phyloP scores from a whole-genome alignment of 495 filamentous ascomycete species.

The Podospora fimiseda region DNA sequence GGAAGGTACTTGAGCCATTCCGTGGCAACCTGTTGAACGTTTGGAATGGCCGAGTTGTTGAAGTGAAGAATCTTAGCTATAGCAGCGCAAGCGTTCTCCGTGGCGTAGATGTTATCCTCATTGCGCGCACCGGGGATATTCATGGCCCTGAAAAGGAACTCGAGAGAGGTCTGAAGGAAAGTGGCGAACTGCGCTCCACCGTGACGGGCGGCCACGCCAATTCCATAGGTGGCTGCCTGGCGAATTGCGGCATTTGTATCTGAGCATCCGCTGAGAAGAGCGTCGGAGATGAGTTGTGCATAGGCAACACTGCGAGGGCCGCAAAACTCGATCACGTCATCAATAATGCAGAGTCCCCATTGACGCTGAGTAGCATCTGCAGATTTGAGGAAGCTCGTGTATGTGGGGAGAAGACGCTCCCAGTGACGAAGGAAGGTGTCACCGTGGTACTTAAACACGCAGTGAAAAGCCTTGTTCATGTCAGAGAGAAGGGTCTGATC shows the following conservation, averaged over 20 bases:
- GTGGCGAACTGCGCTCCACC: constrained; percentile 77
- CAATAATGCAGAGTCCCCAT: constrained; percentile 97
- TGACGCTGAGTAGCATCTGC: constrained; percentile 87
- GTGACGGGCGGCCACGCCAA: constrained; percentile 91
- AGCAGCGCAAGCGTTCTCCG: constrained; percentile 90
- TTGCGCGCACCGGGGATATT: constrained; percentile 70
- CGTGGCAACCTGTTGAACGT: constrained; percentile 62
- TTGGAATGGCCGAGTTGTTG: constrained; percentile 66
- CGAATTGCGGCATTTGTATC: constrained; percentile 86
- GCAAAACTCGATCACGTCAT: constrained; percentile 97
- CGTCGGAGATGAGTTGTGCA: constrained; percentile 74
- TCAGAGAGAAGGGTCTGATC: constrained; percentile 95
- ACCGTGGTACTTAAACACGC: constrained; percentile 94
- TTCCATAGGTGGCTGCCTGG: constrained; percentile 93
- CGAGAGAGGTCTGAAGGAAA: constrained; percentile 72
- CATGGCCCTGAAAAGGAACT: constrained; percentile 75
- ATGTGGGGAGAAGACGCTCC: constrained; percentile 77
- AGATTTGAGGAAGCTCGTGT: constrained; percentile 78
- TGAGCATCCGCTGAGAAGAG: constrained; percentile 72
- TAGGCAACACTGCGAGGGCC: constrained; percentile 77
- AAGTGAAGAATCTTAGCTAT: constrained; percentile 95
- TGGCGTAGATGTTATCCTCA: constrained; percentile 95
- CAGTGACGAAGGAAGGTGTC: constrained; percentile 76
- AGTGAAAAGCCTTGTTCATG: constrained; percentile 99
- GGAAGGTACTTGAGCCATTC: constrained; percentile 89